phyloP scores from a whole-genome alignment of 2,329 filamentous ascomycete genomes.

The Nemania abortiva region DNA sequence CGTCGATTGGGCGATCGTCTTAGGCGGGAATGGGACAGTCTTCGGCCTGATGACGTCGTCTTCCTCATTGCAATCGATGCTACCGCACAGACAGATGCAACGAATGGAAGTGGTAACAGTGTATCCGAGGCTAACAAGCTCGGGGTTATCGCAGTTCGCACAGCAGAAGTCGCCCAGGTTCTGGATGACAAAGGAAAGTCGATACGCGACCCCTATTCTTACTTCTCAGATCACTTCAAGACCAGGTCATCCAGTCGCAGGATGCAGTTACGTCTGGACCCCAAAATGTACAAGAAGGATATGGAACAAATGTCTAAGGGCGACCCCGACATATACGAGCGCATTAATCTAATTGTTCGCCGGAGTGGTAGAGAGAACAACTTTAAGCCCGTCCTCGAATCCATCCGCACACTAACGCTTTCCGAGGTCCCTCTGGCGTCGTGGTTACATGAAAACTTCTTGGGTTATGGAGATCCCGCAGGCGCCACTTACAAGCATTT shows the following conservation, averaged over 20 bases:
- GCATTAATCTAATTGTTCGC: conserved; percentile 86
- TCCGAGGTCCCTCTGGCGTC: conserved; percentile 87
- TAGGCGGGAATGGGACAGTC: conserved; percentile 87
- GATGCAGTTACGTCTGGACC: conserved; percentile 84
- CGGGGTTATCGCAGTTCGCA: conserved; percentile 78
- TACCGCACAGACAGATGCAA: conserved; percentile 61
- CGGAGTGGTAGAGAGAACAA: conserved; percentile 93
- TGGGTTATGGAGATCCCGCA: conserved; percentile 95
- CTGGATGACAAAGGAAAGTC: conserved; percentile 85
- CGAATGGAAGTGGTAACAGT: conserved; percentile 64
- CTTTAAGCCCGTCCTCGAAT: conserved; percentile 93
- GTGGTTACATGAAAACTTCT: conserved; percentile 96
- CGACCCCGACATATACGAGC: conserved; percentile 83
- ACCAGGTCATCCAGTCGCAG: conserved; percentile 73
- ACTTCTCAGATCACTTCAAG: too few relatives aligned
- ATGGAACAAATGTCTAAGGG: conserved; percentile 72
- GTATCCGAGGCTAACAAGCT: conserved; percentile 69
- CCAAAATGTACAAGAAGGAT: conserved; percentile 81
- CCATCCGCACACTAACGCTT: conserved; percentile 85
- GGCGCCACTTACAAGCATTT: conserved; percentile 88
- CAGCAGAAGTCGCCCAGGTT: conserved; percentile 87
- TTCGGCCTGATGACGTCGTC: conserved; percentile 88
- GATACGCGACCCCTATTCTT: conserved; percentile 74
- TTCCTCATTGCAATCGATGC: conserved; percentile 85
- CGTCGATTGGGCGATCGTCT: conserved; percentile 80